A percentile compares a stretch with the other conserved stretches of the same genome.
Evolutionary conservation across 2,329 filamentous ascomycete genomes (phyloP).

Genomic region (Beauveria australis): DNA sequence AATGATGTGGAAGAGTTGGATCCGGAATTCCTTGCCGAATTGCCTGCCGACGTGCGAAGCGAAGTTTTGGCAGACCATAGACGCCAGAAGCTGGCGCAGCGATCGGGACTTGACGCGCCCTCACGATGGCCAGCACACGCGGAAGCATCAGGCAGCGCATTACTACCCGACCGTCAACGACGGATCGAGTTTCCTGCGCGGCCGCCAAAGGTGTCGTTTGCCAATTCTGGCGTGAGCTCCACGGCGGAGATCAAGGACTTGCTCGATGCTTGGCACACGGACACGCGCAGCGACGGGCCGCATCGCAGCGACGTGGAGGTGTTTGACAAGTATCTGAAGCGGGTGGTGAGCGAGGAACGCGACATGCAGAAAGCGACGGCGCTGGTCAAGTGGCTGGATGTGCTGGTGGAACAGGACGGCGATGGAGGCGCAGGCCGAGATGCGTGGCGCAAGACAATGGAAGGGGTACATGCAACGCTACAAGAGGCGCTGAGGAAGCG

Average conservation of each 20-base stretch:
- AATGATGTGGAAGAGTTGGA: slow-evolving; percentile 46
- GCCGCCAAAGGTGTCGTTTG: slow-evolving; percentile 40
- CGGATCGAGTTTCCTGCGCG: slow-evolving; percentile 38
- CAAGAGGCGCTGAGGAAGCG: slow-evolving; percentile 47
- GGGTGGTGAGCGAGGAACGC: slow-evolving; percentile 66
- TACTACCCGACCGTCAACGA: slow-evolving; percentile 27
- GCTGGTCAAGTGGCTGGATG: slow-evolving; percentile 59
- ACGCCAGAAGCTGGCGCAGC: slow-evolving; percentile 47
- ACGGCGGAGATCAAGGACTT: slow-evolving; percentile 61
- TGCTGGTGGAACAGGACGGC: slow-evolving; percentile 43
- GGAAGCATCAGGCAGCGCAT: slow-evolving; percentile 13
- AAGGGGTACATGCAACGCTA: slow-evolving; percentile 39
- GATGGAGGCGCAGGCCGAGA: slow-evolving; percentile 28
- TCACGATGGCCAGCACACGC: slow-evolving; percentile 19
- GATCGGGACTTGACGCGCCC: slow-evolving; percentile 38
- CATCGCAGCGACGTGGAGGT: slow-evolving; percentile 70
- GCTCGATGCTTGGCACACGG: slow-evolving; percentile 65
- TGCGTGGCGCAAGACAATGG: slow-evolving; percentile 39
- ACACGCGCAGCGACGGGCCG: slow-evolving; percentile 66
- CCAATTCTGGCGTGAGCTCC: slow-evolving; percentile 32
- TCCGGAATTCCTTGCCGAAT: slow-evolving; percentile 66
- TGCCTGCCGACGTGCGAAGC: slow-evolving; percentile 70
- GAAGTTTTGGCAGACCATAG: slow-evolving; percentile 71
- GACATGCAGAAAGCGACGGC: slow-evolving; percentile 68
- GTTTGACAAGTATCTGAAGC: slow-evolving; percentile 61